Evolutionary conservation across 2,329 filamentous ascomycete genomes (phyloP), one percentile per base, ranked within the genome.

Genomic region (Colletotrichum sp.): DNA sequence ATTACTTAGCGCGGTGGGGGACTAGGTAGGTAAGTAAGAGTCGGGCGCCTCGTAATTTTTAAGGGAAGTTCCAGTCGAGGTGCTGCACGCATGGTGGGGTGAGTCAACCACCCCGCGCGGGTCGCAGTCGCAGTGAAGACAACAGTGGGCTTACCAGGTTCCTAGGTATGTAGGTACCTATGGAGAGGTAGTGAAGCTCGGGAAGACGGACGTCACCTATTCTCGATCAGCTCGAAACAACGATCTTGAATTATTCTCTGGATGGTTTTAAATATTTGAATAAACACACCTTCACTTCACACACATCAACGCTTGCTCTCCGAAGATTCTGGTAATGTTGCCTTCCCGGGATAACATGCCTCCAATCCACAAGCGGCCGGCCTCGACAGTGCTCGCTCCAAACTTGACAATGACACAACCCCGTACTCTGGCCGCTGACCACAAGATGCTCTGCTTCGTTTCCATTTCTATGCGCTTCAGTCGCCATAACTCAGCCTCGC

Each of bases 331-430:
- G 18, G 89, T 86, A 12, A 98, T 88, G 77, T 91, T 96, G 2
- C 94, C 95, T 83, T 98, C 95, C 77, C 92, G 89, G 62, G 88
- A 85, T 63, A 98, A 86, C 91, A 98, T 94, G 8, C 89, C 89
- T 12, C 92, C 92, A 74, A 99, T 89, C 95, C 96, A 99, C 63
- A 90, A 87, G 79, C 95, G 92, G 6, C 94, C 96, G 30, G 93
- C 94, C 83, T 99, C 96, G 28, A 98, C 94, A 60, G 93, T 94
- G 71, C 89, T 90, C 2, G 96, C 95, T 2, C 95, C 95, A 83
- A 99, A 98, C 84, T 99, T 99, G 79, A 99, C 94, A 30, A 98
- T 90, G 5, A 97, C 94, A 81, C 96, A 98, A 6, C 95, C 94
- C 69, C 96, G 90, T 39, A 98, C 92, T 30, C 90, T 90, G 16